A percentile compares a stretch with the other conserved stretches of the same genome.
Evolutionary conservation across 805 yeast genomes (phyloP).

Genomic region (Myxozyma vanderwaltii): DNA sequence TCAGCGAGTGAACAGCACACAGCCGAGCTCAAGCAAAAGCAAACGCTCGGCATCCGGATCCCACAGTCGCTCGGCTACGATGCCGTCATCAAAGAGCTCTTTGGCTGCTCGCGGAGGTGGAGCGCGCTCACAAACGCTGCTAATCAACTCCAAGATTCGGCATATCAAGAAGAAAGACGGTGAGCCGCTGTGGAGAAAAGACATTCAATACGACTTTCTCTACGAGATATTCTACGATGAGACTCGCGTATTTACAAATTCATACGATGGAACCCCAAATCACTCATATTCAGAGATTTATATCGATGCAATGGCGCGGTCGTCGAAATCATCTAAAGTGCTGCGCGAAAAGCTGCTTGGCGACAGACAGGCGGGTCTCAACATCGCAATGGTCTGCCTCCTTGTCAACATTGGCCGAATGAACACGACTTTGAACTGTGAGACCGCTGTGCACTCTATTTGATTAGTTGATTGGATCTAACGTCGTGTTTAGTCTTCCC

Average conservation of each 20-base stretch:
- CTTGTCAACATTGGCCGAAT: slow-evolving; percentile 89
- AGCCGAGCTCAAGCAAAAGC: not conserved
- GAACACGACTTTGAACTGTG: slow-evolving; percentile 84
- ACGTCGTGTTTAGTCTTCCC: slow-evolving; percentile 57
- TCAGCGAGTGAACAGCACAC: not conserved
- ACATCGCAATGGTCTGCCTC: slow-evolving; percentile 79
- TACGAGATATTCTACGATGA: slow-evolving; percentile 63
- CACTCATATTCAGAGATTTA: slow-evolving; percentile 83
- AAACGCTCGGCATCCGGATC: not conserved
- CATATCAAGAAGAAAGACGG: slow-evolving; percentile 85
- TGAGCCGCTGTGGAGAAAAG: slow-evolving; percentile 85
- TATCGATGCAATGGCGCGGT: slow-evolving; percentile 76
- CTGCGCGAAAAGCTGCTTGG: slow-evolving; percentile 76
- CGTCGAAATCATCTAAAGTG: slow-evolving; percentile 79
- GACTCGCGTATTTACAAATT: slow-evolving; percentile 60
- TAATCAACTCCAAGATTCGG: slow-evolving; percentile 41
- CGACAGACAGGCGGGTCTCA: slow-evolving; percentile 58
- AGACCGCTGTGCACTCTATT: not conserved
- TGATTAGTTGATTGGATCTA: not conserved
- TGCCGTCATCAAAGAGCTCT: slow-evolving; percentile 2
- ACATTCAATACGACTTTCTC: slow-evolving; percentile 82
- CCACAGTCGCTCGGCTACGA: not conserved
- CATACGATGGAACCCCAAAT: slow-evolving; percentile 46
- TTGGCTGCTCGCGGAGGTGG: slow-evolving; percentile 12
- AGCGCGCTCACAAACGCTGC: slow-evolving; percentile 30